A percentile compares a stretch with the other conserved stretches of the same genome.
Evolutionary conservation across 2,329 filamentous ascomycete genomes (phyloP).

Genomic region (Blumeria hordei): DNA sequence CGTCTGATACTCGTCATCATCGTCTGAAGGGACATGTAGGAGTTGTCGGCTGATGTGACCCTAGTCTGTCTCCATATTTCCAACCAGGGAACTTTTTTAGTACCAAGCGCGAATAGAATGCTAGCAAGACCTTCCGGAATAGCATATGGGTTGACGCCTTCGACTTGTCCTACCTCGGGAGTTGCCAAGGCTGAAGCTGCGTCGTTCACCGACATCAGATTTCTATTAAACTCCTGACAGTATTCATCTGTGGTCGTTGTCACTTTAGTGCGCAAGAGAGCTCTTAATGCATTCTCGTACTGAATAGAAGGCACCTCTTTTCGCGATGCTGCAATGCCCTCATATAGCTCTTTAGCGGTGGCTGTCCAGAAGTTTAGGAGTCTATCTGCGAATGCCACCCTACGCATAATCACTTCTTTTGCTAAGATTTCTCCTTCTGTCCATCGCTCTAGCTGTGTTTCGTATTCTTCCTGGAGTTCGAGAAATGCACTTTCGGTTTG

Average conservation of each 20-base stretch:
- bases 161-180: neutral
- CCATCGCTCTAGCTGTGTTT: neutral
- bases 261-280: neutral
- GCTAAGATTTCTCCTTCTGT: neutral
- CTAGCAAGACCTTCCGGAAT: neutral
- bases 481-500: too few relatives aligned
- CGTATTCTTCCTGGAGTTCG: neutral
- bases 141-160: neutral
- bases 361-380: neutral
- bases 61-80: neutral
- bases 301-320: neutral
- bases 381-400: neutral
- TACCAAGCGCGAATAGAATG: neutral
- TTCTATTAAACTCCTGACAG: neutral
- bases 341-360: neutral
- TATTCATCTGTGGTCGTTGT: neutral
- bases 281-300: neutral
- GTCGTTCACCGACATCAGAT: neutral
- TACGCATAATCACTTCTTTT: neutral
- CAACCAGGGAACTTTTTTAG: neutral
- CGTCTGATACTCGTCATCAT: neutral
- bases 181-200: neutral
- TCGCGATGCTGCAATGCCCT: neutral
- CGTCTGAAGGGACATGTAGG: neutral
- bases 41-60: neutral